Evolutionary conservation across 257 asterid species (phyloP).

Genomic region (Solanum ossicruentum): DNA sequence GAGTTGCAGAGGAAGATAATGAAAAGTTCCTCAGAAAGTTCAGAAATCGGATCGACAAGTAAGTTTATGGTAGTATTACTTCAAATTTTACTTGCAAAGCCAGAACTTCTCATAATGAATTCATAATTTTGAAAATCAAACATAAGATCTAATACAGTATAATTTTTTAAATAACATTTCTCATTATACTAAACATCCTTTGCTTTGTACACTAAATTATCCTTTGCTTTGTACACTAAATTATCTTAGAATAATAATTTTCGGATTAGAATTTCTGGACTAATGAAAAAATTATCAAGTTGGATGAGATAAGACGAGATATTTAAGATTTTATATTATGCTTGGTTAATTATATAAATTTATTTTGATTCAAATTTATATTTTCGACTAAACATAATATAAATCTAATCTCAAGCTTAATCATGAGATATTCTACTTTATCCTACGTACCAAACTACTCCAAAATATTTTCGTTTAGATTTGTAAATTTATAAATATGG

Average conservation of each 20-base stretch:
- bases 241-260: neutral
- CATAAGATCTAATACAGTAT: neutral
- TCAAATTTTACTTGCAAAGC: neutral
- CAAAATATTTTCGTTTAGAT: neutral
- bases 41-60: conserved; percentile 40
- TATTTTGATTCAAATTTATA: no score
- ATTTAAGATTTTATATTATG: no score
- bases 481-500: neutral
- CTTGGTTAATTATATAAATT: no score
- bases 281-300: no score
- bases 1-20: conserved; percentile 48
- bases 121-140: neutral
- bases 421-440: no score
- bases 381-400: no score
- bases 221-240: neutral
- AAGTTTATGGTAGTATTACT: neutral
- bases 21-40: conserved; percentile 33
- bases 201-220: neutral
- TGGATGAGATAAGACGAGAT: no score
- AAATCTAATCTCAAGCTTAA: no score
- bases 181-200: neutral
- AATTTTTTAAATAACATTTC: neutral
- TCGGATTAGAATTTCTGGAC: no score
- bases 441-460: no score
- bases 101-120: neutral